Base-by-base conservation (phyloP, 768 basidiomycete genomes). In the Vishniacozyma victoriae region DNA sequence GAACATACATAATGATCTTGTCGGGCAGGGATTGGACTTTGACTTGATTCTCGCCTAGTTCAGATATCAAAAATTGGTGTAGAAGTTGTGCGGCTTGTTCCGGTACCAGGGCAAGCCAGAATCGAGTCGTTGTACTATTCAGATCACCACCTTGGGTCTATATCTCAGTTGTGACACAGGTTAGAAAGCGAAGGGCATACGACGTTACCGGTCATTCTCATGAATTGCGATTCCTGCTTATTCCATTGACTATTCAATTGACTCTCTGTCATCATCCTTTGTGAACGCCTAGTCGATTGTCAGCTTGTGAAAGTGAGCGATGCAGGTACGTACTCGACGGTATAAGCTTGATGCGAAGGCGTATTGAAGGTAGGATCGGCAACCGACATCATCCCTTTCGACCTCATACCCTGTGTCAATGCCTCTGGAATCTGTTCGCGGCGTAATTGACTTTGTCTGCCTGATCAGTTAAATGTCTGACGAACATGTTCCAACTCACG, bases 351-450 rank as follows among this genome's bases (percentile, higher is more conserved):
- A 16, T 54, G 52, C 14, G 62, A 56, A 5, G 35, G 16, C 7
- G 44, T 44, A 14, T 20, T 44, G 48, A 54, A 68, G 23, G 45
- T 31, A n/a, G 87, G 83, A 9, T 82, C 74, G 3, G 86, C 84
- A 42, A 87, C 75, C 3, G 78, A 79, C 54, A 93, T 75, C 69
- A 90, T 87, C 0, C 91, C 92, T 13, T 76, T 80, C 12, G 74
- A 74, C 11, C 82, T 77, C 37, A 96, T 66, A 2, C 79, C 76
- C 50, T 83, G 75, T 0, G 86, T 85, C 23, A 97, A 76, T 42
- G 78, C 79, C 27, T 84, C 78, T 0, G 87, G 86, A 12, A 93
- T 73, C 4, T 75, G 77, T 1, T 73, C 72, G 69, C 22, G 79
- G 75, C 43, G 77, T 74, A 18, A 75, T 65, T 90, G 85, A 64